phyloP scores from a whole-genome alignment of 2,329 filamentous ascomycete species.

The Diaporthe ampelina region DNA sequence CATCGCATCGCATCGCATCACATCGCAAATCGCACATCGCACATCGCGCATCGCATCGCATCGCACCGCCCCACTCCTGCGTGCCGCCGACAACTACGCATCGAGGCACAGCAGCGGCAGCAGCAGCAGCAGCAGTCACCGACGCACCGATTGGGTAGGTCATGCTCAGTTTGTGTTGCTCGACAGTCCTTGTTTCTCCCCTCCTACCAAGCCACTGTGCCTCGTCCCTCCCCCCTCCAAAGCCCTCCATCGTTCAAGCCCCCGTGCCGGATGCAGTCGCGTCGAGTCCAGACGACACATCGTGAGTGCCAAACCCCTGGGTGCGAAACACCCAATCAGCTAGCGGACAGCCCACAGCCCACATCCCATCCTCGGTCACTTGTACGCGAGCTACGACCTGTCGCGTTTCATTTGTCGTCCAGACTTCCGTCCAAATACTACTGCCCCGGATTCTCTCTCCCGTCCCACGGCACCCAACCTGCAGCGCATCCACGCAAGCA shows the following conservation, averaged over 20 bases:
- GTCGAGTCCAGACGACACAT: constrained; percentile 26
- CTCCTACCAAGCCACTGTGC: background rate
- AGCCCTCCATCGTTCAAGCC: background rate
- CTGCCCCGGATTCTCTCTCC: constrained; percentile 12
- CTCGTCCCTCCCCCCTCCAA: background rate
- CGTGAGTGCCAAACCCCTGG: constrained; percentile 20
- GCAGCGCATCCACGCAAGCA: constrained; percentile 1
- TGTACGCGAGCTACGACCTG: background rate
- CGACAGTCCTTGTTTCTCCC: background rate
- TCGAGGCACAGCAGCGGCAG: too few relatives aligned
- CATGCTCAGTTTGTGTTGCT: constrained; percentile 13
- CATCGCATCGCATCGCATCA: background rate
- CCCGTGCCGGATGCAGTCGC: constrained; percentile 9
- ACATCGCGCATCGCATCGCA: background rate
- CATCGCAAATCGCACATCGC: too few relatives aligned
- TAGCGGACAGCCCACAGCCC: background rate
- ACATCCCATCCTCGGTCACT: background rate
- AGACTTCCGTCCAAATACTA: constrained; percentile 2
- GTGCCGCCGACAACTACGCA: background rate
- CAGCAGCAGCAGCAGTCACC: constrained; percentile 8
- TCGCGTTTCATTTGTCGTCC: constrained; percentile 25
- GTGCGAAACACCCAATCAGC: constrained; percentile 24
- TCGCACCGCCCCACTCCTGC: background rate
- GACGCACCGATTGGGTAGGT: constrained; percentile 11
- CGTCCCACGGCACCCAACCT: constrained; percentile 17